These are phyloP conservation scores for Diplocarpon rosae DNA, from an alignment of 2,329 filamentous ascomycete genomes.

Conservation along the genomic window DNA sequence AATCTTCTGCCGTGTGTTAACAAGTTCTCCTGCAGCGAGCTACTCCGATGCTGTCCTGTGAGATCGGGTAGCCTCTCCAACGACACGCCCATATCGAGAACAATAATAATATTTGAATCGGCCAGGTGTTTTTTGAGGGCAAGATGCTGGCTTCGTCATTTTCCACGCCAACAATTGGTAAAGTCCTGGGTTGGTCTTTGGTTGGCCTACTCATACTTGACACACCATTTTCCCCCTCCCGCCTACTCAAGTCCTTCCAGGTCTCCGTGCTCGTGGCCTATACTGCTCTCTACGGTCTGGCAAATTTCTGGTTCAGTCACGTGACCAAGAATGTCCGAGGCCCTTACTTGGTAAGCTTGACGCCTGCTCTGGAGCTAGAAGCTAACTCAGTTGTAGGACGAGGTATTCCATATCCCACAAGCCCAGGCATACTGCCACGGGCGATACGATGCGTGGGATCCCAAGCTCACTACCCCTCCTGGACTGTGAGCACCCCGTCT, in stretches of 20 bases:
- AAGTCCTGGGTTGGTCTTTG: neutral
- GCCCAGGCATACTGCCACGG: conserved; percentile 76
- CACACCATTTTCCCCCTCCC: conserved; percentile 3
- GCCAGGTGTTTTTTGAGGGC: neutral
- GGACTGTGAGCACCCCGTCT: conserved; percentile 50
- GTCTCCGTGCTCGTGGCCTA: neutral
- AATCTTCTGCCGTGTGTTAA: too few species aligned
- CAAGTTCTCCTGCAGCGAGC: too few species aligned
- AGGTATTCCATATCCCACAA: conserved; percentile 83
- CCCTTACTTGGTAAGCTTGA: conserved; percentile 21
- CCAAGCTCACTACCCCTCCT: conserved; percentile 94
- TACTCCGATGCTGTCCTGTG: too few species aligned
- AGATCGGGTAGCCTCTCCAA: too few species aligned
- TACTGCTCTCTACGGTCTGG: neutral
- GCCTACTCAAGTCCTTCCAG: conserved; percentile 1
- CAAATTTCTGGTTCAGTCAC: conserved; percentile 19
- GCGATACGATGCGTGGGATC: conserved; percentile 72
- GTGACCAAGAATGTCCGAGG: conserved; percentile 22
- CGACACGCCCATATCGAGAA: too few species aligned
- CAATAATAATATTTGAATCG: neutral
- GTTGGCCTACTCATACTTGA: neutral
- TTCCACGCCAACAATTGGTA: neutral
- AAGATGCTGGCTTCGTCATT: neutral
- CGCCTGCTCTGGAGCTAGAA: neutral
- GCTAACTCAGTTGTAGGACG: conserved; percentile 46